Conservation (phyloP, 306 rosid genomes). For the Hippophae gyantsensis region DNA sequence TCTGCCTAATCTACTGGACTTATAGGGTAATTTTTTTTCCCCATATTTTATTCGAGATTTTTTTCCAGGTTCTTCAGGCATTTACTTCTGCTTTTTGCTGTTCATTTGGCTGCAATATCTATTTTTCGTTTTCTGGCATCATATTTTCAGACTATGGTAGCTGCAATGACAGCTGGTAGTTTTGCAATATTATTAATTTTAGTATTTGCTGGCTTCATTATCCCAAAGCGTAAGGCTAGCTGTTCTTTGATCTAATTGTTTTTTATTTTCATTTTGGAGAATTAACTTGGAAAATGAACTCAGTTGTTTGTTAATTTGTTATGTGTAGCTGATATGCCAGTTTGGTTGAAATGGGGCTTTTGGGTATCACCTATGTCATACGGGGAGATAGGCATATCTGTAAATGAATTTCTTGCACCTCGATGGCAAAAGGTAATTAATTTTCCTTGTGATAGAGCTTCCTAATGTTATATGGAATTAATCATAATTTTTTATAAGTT, state of each 20-base stretch:
- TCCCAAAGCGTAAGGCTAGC: constrained; percentile 39
- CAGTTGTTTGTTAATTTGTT: constrained; percentile 4
- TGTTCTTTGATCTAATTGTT: not conserved
- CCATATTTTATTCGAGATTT: not conserved
- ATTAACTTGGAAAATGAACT: constrained; percentile 10
- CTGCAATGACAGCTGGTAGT: constrained; percentile 23
- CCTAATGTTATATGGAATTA: too few species aligned
- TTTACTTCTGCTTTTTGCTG: constrained; percentile 22
- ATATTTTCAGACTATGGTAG: constrained; percentile 16
- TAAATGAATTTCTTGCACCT: constrained; percentile 51
- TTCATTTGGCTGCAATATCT: constrained; percentile 24
- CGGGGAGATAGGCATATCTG: constrained; percentile 48
- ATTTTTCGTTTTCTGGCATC: constrained; percentile 32
- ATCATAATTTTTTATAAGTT: too few species aligned
- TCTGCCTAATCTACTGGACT: not conserved
- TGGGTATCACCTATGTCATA: constrained; percentile 58
- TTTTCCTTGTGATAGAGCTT: not conserved
- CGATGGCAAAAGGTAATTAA: constrained; percentile 55
- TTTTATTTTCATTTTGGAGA: not conserved
- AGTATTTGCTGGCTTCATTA: constrained; percentile 57
- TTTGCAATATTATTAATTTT: constrained; percentile 33
- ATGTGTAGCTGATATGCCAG: constrained; percentile 47
- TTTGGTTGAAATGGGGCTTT: constrained; percentile 50
- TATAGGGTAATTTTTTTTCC: not conserved
- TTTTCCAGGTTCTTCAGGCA: constrained; percentile 31